Conservation (phyloP, 2,329 filamentous ascomycete genomes). For the Colletotrichum chlorophyti region DNA sequence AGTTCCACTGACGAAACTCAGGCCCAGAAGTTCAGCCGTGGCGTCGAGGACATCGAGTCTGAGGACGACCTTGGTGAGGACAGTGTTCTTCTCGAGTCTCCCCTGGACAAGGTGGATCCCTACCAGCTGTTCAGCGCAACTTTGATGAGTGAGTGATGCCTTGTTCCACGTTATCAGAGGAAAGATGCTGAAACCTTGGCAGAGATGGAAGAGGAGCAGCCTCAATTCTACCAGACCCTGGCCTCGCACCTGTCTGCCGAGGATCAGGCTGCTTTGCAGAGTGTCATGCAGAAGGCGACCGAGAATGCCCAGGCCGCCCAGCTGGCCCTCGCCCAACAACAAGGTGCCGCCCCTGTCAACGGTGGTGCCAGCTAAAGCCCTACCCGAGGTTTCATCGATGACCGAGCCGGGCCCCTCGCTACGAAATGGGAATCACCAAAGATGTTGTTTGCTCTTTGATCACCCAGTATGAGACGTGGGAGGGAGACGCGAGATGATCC, state of each 20-base stretch:
- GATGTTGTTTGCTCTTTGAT: conserved; percentile 3
- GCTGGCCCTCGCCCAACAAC: conserved; percentile 33
- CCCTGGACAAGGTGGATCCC: conserved; percentile 92
- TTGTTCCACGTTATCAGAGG: not conserved
- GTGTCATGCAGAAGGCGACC: conserved; percentile 71
- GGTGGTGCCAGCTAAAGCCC: conserved; percentile 30
- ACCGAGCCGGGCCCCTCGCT: conserved; percentile 27
- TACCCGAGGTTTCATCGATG: conserved; percentile 27
- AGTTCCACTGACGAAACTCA: conserved; percentile 43
- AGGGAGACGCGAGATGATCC: conserved; percentile 30
- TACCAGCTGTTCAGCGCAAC: conserved; percentile 88
- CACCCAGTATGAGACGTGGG: conserved; percentile 10
- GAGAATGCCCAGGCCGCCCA: conserved; percentile 47
- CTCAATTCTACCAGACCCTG: conserved; percentile 83
- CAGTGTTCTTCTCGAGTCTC: conserved; percentile 89
- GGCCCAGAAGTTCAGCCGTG: conserved; percentile 83
- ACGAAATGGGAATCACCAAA: conserved; percentile 4
- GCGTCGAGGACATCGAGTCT: conserved; percentile 69
- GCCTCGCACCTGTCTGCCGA: conserved; percentile 80
- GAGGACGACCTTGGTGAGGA: conserved; percentile 93
- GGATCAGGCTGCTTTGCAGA: conserved; percentile 82
- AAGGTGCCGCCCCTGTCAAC: conserved; percentile 32
- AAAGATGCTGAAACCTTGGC: conserved; percentile 31
- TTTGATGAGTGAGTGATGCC: conserved; percentile 73
- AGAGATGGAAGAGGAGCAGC: conserved; percentile 91